phyloP scores from a whole-genome alignment of 2,329 filamentous ascomycete species.

The Endoconidiophora polonica region DNA sequence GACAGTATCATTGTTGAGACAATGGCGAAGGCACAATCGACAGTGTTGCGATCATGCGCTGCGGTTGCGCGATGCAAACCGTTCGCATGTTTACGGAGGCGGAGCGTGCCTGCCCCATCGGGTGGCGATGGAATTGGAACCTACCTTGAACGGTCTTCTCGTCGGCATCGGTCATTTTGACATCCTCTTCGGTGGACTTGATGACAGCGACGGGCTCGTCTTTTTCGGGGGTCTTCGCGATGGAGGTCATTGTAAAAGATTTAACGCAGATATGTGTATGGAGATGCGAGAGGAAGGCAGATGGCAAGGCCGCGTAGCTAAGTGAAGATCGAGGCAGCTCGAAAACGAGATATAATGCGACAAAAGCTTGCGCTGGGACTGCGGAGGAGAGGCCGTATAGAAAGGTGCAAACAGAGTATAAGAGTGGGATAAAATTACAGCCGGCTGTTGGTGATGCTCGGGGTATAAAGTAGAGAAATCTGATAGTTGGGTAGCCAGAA shows the following conservation, averaged over 20 bases:
- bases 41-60: neutral
- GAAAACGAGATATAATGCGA: no score
- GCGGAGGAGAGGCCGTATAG: no score
- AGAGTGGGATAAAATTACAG: neutral
- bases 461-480: no score
- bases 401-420: no score
- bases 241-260: slow-evolving; percentile 10
- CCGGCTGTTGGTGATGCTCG: no score
- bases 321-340: no score
- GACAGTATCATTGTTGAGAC: no score
- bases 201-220: slow-evolving; percentile 11
- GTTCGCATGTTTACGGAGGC: neutral
- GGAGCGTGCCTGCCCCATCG: neutral
- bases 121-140: neutral
- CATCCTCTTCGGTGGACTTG: slow-evolving; percentile 14
- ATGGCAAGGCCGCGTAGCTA: no score
- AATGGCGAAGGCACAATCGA: no score
- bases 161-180: slow-evolving; percentile 17
- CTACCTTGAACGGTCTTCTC: slow-evolving; percentile 15
- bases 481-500: no score
- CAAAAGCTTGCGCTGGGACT: no score
- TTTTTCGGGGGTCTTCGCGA: slow-evolving; percentile 14
- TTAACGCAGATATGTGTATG: neutral
- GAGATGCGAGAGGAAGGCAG: neutral
- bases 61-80: neutral